A percentile compares a stretch with the other conserved stretches of the same genome.
These are phyloP conservation scores for Coriaria nepalensis DNA, from an alignment of 306 rosid genomes.

Conservation along the genomic window DNA sequence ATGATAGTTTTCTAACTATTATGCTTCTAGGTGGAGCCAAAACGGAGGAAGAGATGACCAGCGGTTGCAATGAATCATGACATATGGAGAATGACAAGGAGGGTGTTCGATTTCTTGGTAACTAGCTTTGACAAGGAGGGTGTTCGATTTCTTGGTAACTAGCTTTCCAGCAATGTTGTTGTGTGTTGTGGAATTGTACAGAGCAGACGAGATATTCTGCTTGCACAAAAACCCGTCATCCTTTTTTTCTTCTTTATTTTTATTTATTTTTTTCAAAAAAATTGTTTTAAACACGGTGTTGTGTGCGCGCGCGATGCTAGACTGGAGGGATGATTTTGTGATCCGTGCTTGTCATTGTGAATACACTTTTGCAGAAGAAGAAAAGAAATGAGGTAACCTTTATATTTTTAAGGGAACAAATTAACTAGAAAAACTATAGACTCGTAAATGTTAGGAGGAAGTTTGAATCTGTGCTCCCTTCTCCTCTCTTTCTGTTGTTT, in stretches of 20 bases:
- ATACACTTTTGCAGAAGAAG: neutral
- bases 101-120: constrained; percentile 27
- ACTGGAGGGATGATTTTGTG: constrained; percentile 26
- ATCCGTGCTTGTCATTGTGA: constrained; percentile 25
- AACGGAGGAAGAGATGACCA: constrained; percentile 46
- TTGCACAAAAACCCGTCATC: constrained; percentile 22
- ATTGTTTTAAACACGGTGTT: constrained; percentile 20
- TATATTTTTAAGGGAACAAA: constrained; percentile 6
- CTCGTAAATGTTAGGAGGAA: constrained; percentile 16
- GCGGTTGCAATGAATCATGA: neutral
- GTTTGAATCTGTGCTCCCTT: too few species aligned
- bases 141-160: constrained; percentile 23
- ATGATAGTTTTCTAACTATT: constrained; percentile 3
- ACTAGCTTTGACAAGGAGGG: constrained; percentile 29
- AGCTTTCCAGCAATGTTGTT: constrained; percentile 19
- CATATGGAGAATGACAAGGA: constrained; percentile 16
- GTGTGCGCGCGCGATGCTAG: constrained; percentile 18
- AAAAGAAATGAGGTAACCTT: too few species aligned
- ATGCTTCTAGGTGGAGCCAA: constrained; percentile 33
- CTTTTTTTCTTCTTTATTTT: constrained; percentile 14
- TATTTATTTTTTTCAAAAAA: constrained; percentile 9
- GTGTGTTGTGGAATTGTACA: constrained; percentile 40
- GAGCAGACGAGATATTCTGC: constrained; percentile 43
- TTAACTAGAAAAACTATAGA: constrained; percentile 7
- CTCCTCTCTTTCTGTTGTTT: too few species aligned